Conservation (phyloP, 2,329 filamentous ascomycete genomes). For the Sclerotinia sclerotiorum region DNA sequence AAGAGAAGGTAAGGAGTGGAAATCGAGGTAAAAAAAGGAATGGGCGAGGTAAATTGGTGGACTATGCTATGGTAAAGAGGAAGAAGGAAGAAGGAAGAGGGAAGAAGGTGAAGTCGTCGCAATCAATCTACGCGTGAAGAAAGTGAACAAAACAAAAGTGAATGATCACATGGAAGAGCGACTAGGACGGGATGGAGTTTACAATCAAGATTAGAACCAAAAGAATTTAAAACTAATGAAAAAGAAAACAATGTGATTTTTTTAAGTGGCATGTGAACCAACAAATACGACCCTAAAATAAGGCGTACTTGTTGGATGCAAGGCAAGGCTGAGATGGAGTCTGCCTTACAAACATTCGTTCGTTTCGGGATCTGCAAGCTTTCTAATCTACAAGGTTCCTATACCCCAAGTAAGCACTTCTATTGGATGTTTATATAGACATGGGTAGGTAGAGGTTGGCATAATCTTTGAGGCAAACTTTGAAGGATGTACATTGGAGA, state of each 20-base stretch:
- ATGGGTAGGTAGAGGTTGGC: background rate
- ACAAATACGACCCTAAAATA: background rate
- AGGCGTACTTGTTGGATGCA: background rate
- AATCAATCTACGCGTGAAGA: background rate
- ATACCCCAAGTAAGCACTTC: background rate
- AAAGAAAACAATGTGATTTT: background rate
- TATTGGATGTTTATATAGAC: background rate
- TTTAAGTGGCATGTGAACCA: background rate
- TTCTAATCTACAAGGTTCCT: background rate
- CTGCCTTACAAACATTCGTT: slow-evolving; percentile 2
- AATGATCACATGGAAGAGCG: background rate
- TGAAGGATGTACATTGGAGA: background rate
- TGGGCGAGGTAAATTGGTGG: background rate
- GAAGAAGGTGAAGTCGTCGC: background rate
- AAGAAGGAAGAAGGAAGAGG: background rate
- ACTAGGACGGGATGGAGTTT: background rate
- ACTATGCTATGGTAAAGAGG: background rate
- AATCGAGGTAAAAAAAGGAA: background rate
- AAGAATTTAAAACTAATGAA: background rate
- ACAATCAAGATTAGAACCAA: background rate
- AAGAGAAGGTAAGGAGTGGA: background rate
- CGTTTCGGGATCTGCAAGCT: background rate
- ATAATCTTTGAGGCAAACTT: background rate
- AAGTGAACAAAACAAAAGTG: background rate
- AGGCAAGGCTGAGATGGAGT: background rate